Evolutionary conservation across 768 basidiomycete species (phyloP), one percentile per base, ranked within the genome.

Genomic region (Goffeauzyma gilvescens): DNA sequence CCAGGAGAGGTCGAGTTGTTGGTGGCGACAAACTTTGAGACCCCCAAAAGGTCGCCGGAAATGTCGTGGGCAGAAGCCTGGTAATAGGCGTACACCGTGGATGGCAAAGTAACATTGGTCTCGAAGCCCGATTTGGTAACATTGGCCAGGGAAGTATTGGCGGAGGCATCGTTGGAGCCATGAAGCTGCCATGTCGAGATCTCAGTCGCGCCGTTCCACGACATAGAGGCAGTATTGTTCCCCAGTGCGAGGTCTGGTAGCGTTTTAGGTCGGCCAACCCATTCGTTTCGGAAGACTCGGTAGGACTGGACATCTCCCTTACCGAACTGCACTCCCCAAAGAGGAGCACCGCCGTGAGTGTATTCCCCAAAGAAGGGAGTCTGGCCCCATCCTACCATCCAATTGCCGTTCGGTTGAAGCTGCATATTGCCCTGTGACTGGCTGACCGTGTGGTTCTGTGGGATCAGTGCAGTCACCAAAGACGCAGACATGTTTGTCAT

Each of bases 131-230:
- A 26, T 25, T 46, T 45, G 25, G 48, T 44, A 13, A 23, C 25
- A 25, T 45, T 53, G 31, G 30, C 17, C 22, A 53, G 17, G 14
- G 37, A 32, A 5, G 22, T 17, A 3, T 45, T 38, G 18, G n/a
- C 24, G 14, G 27, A 22, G 10, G 50, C 44, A 20, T 38, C 36
- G 14, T 47, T 40, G 9, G 50, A 47, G 15, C 50, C 51, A n/a
- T 46, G 17, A 10, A 56, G 36, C 5, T 31, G 21, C 49, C 48
- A 55, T 6, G 8, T 27, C 0, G 32, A 4, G 13, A 59, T 45
- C 20, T 57, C 48, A 8, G 57, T 58, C 5, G 55, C 57, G 9
- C 59, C 59, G 42, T 58, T 60, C 59, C 59, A 60, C 3, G 49
- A 51, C 3, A 39, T 51, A 45, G 47, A 55, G 6, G 46, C 47